phyloP scores from a whole-genome alignment of 352 stramenopile genomes.

The Globisporangium takayamanum region DNA sequence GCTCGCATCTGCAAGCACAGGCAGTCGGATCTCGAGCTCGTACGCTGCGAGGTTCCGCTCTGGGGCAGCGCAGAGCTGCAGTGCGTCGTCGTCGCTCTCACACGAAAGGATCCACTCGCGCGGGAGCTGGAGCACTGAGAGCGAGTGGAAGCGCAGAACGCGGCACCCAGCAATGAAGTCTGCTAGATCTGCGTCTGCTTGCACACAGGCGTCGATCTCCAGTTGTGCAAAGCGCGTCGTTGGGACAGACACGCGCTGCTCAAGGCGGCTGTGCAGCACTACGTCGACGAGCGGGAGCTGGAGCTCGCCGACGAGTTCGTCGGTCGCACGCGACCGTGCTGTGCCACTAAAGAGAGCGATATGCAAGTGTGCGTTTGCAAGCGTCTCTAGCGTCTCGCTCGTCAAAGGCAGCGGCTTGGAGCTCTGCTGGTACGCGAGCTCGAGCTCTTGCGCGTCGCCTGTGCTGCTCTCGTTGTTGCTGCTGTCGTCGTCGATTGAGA shows the following conservation, averaged over 20 bases:
- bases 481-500: slow-evolving; percentile 14
- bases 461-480: not conserved
- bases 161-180: slow-evolving; percentile 40
- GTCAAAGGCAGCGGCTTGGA: slow-evolving; percentile 34
- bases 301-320: slow-evolving; percentile 30
- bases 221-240: slow-evolving; percentile 11
- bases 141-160: slow-evolving; percentile 30
- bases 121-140: slow-evolving; percentile 32
- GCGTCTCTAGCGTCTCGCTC: slow-evolving; percentile 24
- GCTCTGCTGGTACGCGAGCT: slow-evolving; percentile 42
- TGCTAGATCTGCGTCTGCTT: slow-evolving; percentile 41
- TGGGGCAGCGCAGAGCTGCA: slow-evolving; percentile 22
- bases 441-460: not conserved
- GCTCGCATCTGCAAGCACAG: slow-evolving; percentile 10
- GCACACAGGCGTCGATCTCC: slow-evolving; percentile 27
- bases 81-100: slow-evolving; percentile 42
- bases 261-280: slow-evolving; percentile 18
- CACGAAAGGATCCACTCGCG: slow-evolving; percentile 38
- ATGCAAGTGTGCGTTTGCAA: slow-evolving; percentile 30
- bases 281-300: slow-evolving; percentile 27
- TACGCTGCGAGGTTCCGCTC: slow-evolving; percentile 44
- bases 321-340: slow-evolving; percentile 19
- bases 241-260: slow-evolving; percentile 19
- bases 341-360: slow-evolving; percentile 36
- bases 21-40: slow-evolving; percentile 44